Base-by-base conservation (phyloP, 73 alveolate genomes). In the Tetrahymena malaccensis region DNA sequence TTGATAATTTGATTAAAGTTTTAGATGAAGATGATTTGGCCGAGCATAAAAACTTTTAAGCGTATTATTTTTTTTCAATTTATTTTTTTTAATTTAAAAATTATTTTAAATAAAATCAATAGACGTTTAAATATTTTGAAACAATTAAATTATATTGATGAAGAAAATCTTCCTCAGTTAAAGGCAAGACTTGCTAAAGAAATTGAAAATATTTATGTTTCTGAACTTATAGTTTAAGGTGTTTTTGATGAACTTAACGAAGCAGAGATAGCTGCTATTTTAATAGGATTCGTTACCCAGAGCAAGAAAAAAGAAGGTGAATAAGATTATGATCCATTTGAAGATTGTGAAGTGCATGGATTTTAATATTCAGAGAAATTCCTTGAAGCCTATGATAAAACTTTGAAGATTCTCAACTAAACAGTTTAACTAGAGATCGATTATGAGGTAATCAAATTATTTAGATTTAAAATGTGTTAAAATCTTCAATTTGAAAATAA, bases 101-200 rank as follows among this genome's bases (percentile, higher is more conserved):
- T 33, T 55, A 83, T 31, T 40, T 40, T 40, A 40, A 40, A 40
- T n/a, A n/a, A n/a, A n/a, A n/a, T 6, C 9, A 38, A 94, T n/a
- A 94, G 93, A 50, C 70, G 93, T 35, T 94, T 94, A 84, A 58
- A 35, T 58, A 34, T 85, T 4, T 94, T 94, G 84, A 94, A 94
- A 35, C 16, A 38, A 58, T 58, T 94, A 58, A 93, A 93, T 21
- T 94, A 94, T 83, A 93, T 94, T 83, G 96, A 94, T 70, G 89
- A 57, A 35, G 94, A 93, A 12, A 93, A 93, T 83, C 93, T 94
- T 83, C 96, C 96, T 21, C 22, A 83, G 17, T 27, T 94, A n/a
- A 94, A 94, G 70, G 96, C 96, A 25, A 94, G 96, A 70, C 85
- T 94, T 70, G 96, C 96, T 35, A 83, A 93, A 58, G 96, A 94